A percentile compares a stretch with the other conserved stretches of the same genome.
phyloP scores from a whole-genome alignment of 78 protist genomes.

The Dictyostelium firmibasis region DNA sequence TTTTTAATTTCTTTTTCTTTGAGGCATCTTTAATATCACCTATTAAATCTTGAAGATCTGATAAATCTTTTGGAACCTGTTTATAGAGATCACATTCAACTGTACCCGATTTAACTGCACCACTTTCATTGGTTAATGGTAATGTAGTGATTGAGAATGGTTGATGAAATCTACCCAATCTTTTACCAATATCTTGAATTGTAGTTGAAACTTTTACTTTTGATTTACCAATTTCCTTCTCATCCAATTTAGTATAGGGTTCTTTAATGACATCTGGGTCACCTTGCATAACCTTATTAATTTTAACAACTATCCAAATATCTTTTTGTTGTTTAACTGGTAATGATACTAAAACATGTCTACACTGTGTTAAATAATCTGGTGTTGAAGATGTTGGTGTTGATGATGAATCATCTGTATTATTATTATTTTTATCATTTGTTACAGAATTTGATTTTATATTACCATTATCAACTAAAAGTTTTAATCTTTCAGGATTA shows the following conservation, averaged over 20 bases:
- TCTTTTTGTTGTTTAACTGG: constrained; percentile 44
- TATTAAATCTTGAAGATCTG: constrained; percentile 53
- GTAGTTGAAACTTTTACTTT: constrained; percentile 19
- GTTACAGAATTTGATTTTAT: not conserved
- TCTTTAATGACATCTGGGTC: constrained; percentile 45
- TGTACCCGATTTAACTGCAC: not conserved
- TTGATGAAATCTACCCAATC: constrained; percentile 38
- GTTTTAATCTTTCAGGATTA: constrained; percentile 14
- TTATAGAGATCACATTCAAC: constrained; percentile 14
- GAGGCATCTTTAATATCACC: constrained; percentile 18
- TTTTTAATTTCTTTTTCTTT: constrained; percentile 42
- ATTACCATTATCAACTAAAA: not conserved
- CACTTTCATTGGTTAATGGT: constrained; percentile 22
- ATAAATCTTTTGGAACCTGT: constrained; percentile 22
- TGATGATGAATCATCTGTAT: not conserved
- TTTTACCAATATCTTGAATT: constrained; percentile 30
- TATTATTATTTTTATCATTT: not conserved
- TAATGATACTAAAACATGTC: constrained; percentile 49
- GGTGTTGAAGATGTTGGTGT: not conserved
- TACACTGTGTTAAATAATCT: constrained; percentile 34
- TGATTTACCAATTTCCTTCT: constrained; percentile 40
- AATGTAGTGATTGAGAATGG: constrained; percentile 23
- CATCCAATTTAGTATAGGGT: constrained; percentile 40
- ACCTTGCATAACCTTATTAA: constrained; percentile 70
- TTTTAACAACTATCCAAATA: constrained; percentile 43